Conservation (phyloP, 2,329 filamentous ascomycete genomes). For the Clathrospora elynae region DNA sequence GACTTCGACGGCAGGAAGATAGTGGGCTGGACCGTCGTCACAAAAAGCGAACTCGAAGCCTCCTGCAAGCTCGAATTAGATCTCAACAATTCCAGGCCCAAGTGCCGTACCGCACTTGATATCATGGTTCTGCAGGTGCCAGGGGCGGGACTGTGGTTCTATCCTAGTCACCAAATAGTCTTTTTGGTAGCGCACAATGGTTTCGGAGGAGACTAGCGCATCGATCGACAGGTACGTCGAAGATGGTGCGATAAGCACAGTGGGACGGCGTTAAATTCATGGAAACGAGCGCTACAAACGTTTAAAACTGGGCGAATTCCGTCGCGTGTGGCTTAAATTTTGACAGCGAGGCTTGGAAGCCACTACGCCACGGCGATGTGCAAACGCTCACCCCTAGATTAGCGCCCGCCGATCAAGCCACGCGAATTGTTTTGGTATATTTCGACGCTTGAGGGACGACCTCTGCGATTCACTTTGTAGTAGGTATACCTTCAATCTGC, state of each 20-base stretch:
- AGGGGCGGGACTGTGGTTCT: constrained; percentile 7
- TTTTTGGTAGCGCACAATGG: constrained; percentile 5
- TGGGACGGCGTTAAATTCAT: constrained; percentile 14
- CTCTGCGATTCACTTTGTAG: not conserved
- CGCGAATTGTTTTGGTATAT: too few relatives aligned
- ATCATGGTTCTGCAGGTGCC: constrained; percentile 12
- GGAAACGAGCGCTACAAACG: not conserved
- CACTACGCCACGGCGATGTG: too few relatives aligned
- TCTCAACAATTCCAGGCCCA: constrained; percentile 7
- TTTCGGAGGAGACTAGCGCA: constrained; percentile 3
- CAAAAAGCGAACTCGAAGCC: constrained; percentile 10
- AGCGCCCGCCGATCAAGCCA: too few relatives aligned
- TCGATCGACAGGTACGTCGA: constrained; percentile 11
- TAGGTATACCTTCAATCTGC: not conserved
- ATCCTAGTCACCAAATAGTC: constrained; percentile 2
- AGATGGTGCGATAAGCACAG: constrained; percentile 12
- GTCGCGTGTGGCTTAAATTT: too few relatives aligned
- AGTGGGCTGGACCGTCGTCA: constrained; percentile 10
- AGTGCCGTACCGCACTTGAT: constrained; percentile 2
- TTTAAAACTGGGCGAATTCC: too few relatives aligned
- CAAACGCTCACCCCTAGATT: too few relatives aligned
- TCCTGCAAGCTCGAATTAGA: constrained; percentile 15
- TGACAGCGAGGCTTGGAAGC: too few relatives aligned
- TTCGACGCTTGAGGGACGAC: too few relatives aligned
- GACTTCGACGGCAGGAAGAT: constrained; percentile 13